Base-by-base conservation (phyloP, 1,284 basidiomycete species). In the Microbotryum violaceum region DNA sequence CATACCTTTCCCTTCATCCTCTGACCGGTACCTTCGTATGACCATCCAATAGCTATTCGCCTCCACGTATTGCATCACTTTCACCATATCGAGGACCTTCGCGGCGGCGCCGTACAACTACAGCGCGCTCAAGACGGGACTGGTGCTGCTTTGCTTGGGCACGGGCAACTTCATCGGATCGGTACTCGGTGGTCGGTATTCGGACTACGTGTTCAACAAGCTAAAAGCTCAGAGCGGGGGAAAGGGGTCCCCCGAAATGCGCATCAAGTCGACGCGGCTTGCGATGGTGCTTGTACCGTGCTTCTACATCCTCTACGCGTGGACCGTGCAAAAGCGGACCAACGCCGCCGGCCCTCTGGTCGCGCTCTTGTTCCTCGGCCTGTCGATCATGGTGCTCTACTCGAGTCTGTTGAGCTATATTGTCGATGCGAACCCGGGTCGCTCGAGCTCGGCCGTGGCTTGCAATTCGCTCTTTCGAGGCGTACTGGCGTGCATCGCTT, bases 141-240 rank as follows among this genome's bases (percentile, higher is more conserved):
- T 91, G 27, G 83, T 89, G 8, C 79, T 91, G 9, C 80, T 93
- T 21, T 77, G 85, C 0, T 88, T 85, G 66, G 90, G 89, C 48
- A 65, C 80, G 14, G 87, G 86, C 83, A 66, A 70, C n/a, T 66
- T 67, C 27, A 46, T 68, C 48, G 90, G 90, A 4, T 86, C 84
- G 62, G 66, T 91, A 9, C 66, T 86, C 0, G 90, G 90, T 10
- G 90, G 91, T 0, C 79, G 84, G 10, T 89, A 83, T 77, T 88
- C 86, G 2, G 91, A 93, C 74, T 74, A 77, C 49, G 78, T 84
- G 44, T 78, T 90, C 33, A 72, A 74, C 5, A 77, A 78, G 52
- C 74, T 87, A 57, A 86, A 82, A 63, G 78, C 76, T 23, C 75
- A 78, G 53, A 86, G 86, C 65, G 82, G 81, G 2, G 87, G 86